A percentile compares a stretch with the other conserved stretches of the same genome.
These are phyloP conservation scores for Rhodotorula kratochvilovae DNA, from an alignment of 768 basidiomycete species.

Conservation along the genomic window DNA sequence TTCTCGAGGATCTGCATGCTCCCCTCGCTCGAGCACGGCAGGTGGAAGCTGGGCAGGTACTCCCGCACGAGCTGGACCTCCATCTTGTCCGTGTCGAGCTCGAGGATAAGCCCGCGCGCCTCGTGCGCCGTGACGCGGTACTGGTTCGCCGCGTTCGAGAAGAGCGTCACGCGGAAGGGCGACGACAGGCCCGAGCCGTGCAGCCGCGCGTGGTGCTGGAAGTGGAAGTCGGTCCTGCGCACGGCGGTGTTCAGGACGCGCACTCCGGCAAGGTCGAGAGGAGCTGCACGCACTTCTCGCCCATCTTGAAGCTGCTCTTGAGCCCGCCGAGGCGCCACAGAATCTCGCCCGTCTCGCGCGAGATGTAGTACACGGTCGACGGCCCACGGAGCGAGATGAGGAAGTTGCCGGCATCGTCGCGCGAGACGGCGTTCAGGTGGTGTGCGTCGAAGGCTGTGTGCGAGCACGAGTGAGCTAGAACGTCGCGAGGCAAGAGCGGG, in stretches of 20 bases:
- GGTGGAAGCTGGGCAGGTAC: neutral
- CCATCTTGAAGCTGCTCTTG: conserved; percentile 38
- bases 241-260: neutral
- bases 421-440: conserved; percentile 44
- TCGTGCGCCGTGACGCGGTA: neutral
- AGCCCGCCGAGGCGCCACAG: conserved; percentile 41
- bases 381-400: conserved; percentile 42
- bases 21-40: conserved; percentile 2
- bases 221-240: conserved; percentile 1
- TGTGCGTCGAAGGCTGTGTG: conserved; percentile 17
- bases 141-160: conserved; percentile 13
- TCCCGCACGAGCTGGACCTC: neutral
- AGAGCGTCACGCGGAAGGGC: neutral
- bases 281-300: conserved; percentile 1
- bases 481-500: too few species aligned
- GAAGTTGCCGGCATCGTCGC: conserved; percentile 42
- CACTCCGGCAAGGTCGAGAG: too few species aligned
- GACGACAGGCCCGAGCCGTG: neutral
- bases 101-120: neutral
- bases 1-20: conserved; percentile 10
- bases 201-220: neutral
- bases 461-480: neutral
- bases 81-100: conserved; percentile 2
- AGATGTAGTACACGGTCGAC: conserved; percentile 43
- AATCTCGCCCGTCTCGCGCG: conserved; percentile 33